Evolutionary conservation across 192 early-diverging fungal genomes (phyloP).

Genomic region (Haplosporangium gracile): DNA sequence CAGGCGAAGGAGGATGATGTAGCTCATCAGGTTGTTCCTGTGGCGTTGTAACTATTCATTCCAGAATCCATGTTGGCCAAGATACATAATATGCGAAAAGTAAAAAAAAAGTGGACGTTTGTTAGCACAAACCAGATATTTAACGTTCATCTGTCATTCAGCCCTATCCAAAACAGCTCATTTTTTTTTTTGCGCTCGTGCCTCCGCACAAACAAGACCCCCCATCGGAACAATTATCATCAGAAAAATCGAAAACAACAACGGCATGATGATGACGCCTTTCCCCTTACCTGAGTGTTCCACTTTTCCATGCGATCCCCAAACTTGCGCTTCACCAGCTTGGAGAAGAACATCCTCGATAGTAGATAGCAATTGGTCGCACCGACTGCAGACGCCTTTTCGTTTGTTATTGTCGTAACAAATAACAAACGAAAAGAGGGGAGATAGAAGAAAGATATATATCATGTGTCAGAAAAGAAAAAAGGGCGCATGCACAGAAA

Average conservation of each 20-base stretch:
- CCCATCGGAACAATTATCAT: background rate
- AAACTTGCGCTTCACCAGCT: constrained; percentile 63
- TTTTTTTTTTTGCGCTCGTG: background rate
- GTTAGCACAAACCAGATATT: background rate
- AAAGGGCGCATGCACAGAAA: background rate
- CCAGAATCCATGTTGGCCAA: background rate
- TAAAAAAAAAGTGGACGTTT: background rate
- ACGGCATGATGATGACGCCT: background rate
- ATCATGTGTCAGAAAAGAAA: background rate
- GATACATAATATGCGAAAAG: background rate
- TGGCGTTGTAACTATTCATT: constrained; percentile 39
- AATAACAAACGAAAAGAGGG: background rate
- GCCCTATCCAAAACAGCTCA: background rate
- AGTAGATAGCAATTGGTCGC: constrained; percentile 66
- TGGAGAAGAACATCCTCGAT: constrained; percentile 62
- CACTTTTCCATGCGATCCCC: constrained; percentile 65
- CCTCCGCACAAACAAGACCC: background rate
- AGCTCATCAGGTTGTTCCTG: constrained; percentile 69
- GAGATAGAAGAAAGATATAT: background rate
- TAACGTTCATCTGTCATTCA: constrained; percentile 5
- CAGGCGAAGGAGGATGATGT: constrained; percentile 69
- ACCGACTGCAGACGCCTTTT: constrained; percentile 68
- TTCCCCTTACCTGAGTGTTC: constrained; percentile 61
- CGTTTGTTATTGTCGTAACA: background rate
- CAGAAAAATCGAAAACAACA: background rate